Evolutionary conservation across 192 early-diverging fungal species (phyloP).

Genomic region (Linnemannia schmuckeri): DNA sequence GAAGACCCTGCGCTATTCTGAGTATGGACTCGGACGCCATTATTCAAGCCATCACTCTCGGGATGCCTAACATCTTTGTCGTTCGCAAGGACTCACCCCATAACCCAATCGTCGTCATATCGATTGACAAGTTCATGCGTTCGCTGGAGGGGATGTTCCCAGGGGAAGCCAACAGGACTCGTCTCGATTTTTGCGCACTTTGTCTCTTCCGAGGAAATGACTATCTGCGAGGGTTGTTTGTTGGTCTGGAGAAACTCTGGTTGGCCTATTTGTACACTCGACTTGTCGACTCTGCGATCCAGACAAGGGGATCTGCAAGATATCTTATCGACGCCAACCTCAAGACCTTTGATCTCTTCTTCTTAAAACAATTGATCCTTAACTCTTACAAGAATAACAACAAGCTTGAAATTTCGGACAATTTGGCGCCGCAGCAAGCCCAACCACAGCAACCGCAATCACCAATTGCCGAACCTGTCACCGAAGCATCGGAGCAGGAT

Average conservation of each 20-base stretch:
- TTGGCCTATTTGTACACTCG: slow-evolving; percentile 38
- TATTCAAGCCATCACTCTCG: slow-evolving; percentile 43
- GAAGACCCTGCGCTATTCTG: slow-evolving; percentile 49
- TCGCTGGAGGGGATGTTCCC: slow-evolving; percentile 34
- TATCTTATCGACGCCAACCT: slow-evolving; percentile 41
- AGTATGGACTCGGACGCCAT: slow-evolving; percentile 57
- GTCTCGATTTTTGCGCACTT: slow-evolving; percentile 50
- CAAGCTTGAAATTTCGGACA: not conserved
- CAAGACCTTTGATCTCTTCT: slow-evolving; percentile 51
- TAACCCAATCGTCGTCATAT: slow-evolving; percentile 22
- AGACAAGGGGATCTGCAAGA: not conserved
- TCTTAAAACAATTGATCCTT: slow-evolving; percentile 35
- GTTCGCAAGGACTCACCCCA: slow-evolving; percentile 35
- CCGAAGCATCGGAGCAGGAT: not conserved
- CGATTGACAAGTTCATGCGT: slow-evolving; percentile 46
- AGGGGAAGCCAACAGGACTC: slow-evolving; percentile 31
- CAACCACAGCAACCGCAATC: not conserved
- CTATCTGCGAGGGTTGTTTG: slow-evolving; percentile 32
- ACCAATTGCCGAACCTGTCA: not conserved
- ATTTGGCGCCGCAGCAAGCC: not conserved
- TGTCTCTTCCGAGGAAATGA: slow-evolving; percentile 56
- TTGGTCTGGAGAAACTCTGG: slow-evolving; percentile 45
- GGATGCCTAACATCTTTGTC: slow-evolving; percentile 50
- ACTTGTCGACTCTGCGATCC: slow-evolving; percentile 28
- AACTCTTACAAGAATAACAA: slow-evolving; percentile 26